Evolutionary conservation across 176 grass and related monocot species (phyloP).

Genomic region (Aegilops longissima): DNA sequence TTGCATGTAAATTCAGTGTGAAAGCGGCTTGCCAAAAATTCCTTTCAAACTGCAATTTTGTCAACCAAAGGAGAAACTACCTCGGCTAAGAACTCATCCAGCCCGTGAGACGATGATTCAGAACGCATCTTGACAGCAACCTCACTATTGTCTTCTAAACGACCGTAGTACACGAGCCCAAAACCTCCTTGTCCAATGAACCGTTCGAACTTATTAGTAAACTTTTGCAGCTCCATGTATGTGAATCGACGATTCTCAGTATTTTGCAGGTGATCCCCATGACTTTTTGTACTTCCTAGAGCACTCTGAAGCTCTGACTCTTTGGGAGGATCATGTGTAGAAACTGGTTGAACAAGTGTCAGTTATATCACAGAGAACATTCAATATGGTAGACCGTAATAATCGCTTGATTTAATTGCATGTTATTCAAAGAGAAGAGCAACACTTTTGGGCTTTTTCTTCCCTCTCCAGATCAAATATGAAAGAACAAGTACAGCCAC

Average conservation of each 20-base stretch:
- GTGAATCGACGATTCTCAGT: constrained; percentile 16
- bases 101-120: constrained; percentile 14
- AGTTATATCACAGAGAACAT: neutral
- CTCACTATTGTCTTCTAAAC: constrained; percentile 11
- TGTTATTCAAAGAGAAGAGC: neutral
- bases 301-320: neutral
- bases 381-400: neutral
- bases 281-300: neutral
- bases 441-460: neutral
- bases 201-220: constrained; percentile 11
- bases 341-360: neutral
- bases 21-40: neutral
- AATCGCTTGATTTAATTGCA: neutral
- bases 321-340: neutral
- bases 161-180: constrained; percentile 37
- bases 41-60: neutral
- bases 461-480: neutral
- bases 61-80: neutral
- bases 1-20: neutral
- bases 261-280: neutral
- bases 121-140: constrained; percentile 49
- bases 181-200: constrained; percentile 44
- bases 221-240: neutral
- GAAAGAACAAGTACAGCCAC: neutral
- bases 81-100: constrained; percentile 41